Base-by-base conservation (phyloP, 176 grass and related monocot species). In the Oryza australiensis region DNA sequence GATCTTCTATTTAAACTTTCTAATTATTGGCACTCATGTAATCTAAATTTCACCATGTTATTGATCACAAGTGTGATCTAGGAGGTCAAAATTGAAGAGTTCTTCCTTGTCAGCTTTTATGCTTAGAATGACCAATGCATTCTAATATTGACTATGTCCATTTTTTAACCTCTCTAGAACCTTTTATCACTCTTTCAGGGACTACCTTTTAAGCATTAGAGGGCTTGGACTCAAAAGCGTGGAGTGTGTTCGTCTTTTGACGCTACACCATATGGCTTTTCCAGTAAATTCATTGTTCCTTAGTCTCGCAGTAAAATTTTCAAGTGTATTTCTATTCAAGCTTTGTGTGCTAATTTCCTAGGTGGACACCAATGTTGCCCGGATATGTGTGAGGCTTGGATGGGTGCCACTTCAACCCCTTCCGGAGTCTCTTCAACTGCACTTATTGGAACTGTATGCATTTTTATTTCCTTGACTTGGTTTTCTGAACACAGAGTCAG, bases 281-380 rank as follows among this genome's bases (percentile, higher is more conserved):
- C 95, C 90, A 27, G 94, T 97, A 84, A 75, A 85, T 83, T 69
- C 9, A 24, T 74, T 66, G 14, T 80, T 40, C 13, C 38, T 75
- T 27, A 64, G 42, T 63, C 49, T 66, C 34, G 16, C n/a, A n/a
- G n/a, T 55, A 28, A 57, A 26, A 55, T 42, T 64, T 26, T 82
- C 27, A 74, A 62, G 35, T 43, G 68, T 33, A 66, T 32, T 75
- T 51, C 49, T 75, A 51, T 83, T 70, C 37, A 78, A 72, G 27
- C 34, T 64, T 76, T 83, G 62, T 83, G 48, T 70, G 32, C 84
- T 84, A n/a, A 83, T 76, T 83, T 23, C 12, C 18, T 68, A 94
- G 94, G 95, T 94, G 60, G 95, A 98, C 82, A 98, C 92, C 37
- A 98, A 98, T 87, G 95, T 98, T 89, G 95, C 86, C 49, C 88